A percentile compares a stretch with the other conserved stretches of the same genome.
Evolutionary conservation across 371 early-diverging fungal species (phyloP).

Genomic region (Catenaria anguillulae): DNA sequence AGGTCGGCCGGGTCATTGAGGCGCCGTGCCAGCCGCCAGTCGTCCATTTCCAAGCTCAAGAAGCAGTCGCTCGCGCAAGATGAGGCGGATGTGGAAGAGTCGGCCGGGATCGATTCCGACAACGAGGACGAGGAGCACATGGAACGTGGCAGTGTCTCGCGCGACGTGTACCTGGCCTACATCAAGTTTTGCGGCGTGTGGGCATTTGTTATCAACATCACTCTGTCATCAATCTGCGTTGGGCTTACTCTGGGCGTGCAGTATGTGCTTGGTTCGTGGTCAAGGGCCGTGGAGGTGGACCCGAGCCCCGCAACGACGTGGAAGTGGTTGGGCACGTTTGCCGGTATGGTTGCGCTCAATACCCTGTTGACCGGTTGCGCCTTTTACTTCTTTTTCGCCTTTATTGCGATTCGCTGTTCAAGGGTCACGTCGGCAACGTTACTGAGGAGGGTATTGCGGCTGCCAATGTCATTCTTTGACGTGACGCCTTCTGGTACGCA

Average conservation of each 20-base stretch:
- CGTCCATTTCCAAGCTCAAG: no score
- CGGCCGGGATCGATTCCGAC: neutral
- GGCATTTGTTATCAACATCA: neutral
- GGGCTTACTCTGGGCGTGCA: neutral
- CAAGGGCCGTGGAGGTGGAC: neutral
- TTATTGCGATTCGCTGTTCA: neutral
- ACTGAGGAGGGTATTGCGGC: neutral
- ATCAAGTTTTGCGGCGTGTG: constrained; percentile 21
- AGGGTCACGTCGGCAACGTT: neutral
- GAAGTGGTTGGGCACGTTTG: constrained; percentile 49
- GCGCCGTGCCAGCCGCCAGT: no score
- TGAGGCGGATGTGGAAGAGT: neutral
- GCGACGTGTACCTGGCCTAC: constrained; percentile 56
- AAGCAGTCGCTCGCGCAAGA: neutral
- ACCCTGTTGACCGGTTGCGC: neutral
- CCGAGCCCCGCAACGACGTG: neutral
- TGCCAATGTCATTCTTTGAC: neutral
- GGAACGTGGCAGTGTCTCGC: constrained; percentile 62
- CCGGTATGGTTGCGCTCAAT: constrained; percentile 44
- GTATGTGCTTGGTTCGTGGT: constrained; percentile 1
- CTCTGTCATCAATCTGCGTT: neutral
- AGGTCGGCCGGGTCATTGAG: no score
- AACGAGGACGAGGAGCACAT: neutral
- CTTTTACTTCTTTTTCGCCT: neutral
- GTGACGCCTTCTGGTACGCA: no score